Conservation (phyloP, 495 filamentous ascomycete species). For the Pyronema domesticum region DNA sequence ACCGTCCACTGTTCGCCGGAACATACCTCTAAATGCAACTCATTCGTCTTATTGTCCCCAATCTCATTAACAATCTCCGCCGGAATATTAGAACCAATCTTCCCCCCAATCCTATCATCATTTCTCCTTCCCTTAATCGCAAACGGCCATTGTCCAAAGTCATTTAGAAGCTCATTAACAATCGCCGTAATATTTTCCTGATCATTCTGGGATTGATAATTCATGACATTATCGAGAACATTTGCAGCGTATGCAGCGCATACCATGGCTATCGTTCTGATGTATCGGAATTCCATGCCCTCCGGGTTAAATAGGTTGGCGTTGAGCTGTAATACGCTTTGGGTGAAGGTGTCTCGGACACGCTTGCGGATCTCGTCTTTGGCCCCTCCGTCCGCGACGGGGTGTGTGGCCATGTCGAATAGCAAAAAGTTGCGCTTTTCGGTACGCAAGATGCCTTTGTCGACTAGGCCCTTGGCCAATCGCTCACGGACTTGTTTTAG, state of each 20-base stretch:
- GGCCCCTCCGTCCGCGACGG: constrained; percentile 89
- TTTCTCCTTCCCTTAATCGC: constrained; percentile 40
- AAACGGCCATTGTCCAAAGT: constrained; percentile 96
- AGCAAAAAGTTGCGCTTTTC: constrained; percentile 98
- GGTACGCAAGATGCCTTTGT: constrained; percentile 94
- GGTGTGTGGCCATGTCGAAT: constrained; percentile 98
- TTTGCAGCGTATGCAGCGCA: constrained; percentile 97
- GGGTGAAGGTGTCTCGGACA: constrained; percentile 81
- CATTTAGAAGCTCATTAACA: constrained; percentile 85
- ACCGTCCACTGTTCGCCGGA: background rate
- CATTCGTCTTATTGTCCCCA: constrained; percentile 67
- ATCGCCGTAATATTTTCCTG: constrained; percentile 88
- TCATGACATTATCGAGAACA: constrained; percentile 91
- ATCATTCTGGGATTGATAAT: constrained; percentile 80
- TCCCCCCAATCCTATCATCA: constrained; percentile 56
- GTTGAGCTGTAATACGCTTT: constrained; percentile 79
- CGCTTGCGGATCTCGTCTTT: constrained; percentile 92
- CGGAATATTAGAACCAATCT: constrained; percentile 79
- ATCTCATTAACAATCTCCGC: constrained; percentile 48
- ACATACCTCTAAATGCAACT: constrained; percentile 80
- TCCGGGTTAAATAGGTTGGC: constrained; percentile 74
- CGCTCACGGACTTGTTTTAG: constrained; percentile 97
- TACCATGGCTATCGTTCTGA: constrained; percentile 85
- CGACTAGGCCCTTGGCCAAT: constrained; percentile 90
- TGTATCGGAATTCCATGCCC: constrained; percentile 78